These are phyloP conservation scores for Trichophyton equinum DNA, from an alignment of 2,329 filamentous ascomycete species.

Conservation along the genomic window DNA sequence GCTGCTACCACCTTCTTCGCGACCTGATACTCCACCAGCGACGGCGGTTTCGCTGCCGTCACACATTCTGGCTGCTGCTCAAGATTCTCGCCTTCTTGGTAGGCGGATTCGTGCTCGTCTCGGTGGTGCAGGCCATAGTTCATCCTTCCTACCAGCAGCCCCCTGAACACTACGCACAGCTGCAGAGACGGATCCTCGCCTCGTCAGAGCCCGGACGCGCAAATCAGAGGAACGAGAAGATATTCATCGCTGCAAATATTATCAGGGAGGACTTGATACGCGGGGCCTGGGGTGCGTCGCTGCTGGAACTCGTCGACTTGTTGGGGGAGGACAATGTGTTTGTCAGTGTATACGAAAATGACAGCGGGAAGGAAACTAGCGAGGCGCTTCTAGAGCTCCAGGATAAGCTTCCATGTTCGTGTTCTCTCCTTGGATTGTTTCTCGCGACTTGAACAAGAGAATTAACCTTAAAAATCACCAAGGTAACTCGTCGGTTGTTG, in stretches of 20 bases:
- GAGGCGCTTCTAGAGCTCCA: constrained; percentile 7
- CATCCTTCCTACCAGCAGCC: constrained; percentile 8
- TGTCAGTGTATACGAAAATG: constrained; percentile 12
- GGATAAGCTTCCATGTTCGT: constrained; percentile 9
- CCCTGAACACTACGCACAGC: constrained; percentile 6
- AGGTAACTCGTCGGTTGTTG: constrained; percentile 11
- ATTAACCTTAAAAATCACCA: background rate
- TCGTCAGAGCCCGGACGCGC: constrained; percentile 5
- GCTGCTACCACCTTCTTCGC: background rate
- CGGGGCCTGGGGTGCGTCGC: constrained; percentile 5
- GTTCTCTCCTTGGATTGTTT: background rate
- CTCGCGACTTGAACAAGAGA: background rate
- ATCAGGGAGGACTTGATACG: constrained; percentile 9
- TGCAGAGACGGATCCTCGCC: background rate
- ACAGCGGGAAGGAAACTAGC: constrained; percentile 6
- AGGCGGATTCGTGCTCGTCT: constrained; percentile 6
- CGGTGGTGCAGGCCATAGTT: constrained; percentile 6
- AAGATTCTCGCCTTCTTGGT: background rate
- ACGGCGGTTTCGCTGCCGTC: background rate
- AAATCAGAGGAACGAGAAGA: constrained; percentile 7
- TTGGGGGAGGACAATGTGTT: constrained; percentile 10
- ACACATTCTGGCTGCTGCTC: background rate
- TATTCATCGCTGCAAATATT: constrained; percentile 12
- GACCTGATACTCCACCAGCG: background rate
- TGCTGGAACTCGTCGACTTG: constrained; percentile 8